These are phyloP conservation scores for Echeveria elegans DNA, from an alignment of 164 flowering plant genomes.

Conservation along the genomic window DNA sequence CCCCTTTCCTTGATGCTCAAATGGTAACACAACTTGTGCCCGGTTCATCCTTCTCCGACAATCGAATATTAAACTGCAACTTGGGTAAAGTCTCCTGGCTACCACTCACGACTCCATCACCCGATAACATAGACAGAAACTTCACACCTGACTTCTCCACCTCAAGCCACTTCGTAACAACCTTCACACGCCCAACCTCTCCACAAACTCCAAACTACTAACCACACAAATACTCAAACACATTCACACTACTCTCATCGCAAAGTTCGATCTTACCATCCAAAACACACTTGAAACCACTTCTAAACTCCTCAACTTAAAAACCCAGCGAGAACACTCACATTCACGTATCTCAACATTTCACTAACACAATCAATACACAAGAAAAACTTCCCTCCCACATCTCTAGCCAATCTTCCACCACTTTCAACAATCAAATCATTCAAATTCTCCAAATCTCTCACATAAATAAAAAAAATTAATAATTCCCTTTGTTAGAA, in stretches of 20 bases:
- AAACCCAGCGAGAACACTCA: not conserved
- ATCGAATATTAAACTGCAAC: conserved; percentile 81
- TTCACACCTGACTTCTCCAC: conserved; percentile 51
- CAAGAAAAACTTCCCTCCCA: not conserved
- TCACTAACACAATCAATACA: not conserved
- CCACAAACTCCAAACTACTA: conserved; percentile 50
- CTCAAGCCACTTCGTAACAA: conserved; percentile 60
- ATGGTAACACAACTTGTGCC: conserved; percentile 87
- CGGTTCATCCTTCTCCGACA: conserved; percentile 84
- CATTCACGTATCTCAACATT: not conserved
- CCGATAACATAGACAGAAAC: conserved; percentile 40
- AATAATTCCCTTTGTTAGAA: no score
- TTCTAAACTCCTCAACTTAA: not conserved
- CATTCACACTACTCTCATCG: conserved; percentile 37
- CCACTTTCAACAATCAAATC: conserved; percentile 48
- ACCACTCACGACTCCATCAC: conserved; percentile 20
- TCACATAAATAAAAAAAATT: no score
- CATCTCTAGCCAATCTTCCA: conserved; percentile 37
- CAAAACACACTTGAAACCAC: conserved; percentile 59
- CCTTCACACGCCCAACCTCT: conserved; percentile 67
- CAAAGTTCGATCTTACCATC: conserved; percentile 76
- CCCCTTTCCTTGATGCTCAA: conserved; percentile 91
- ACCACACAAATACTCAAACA: conserved; percentile 74
- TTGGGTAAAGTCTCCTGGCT: conserved; percentile 65
- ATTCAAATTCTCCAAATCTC: conserved; percentile 47